Conservation (phyloP, 306 rosid species). For the Vigna nakashimae region DNA sequence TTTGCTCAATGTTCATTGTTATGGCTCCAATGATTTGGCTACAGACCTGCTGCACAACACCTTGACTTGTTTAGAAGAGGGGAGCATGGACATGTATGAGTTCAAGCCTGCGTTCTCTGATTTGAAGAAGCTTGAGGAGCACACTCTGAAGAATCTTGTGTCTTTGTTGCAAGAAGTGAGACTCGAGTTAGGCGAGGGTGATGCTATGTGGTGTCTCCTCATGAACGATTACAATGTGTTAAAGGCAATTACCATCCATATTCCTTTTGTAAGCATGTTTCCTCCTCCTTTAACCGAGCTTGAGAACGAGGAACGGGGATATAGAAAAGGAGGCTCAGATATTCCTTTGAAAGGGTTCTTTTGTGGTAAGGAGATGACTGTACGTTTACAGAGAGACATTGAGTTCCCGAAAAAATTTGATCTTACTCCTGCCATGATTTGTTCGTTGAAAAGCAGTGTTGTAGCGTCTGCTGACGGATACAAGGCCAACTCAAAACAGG, state of each 20-base stretch:
- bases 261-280: conserved; percentile 50
- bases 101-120: conserved; percentile 61
- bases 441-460: conserved; percentile 70
- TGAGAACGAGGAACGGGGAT: conserved; percentile 21
- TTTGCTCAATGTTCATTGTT: conserved; percentile 68
- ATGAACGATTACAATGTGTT: conserved; percentile 77
- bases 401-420: conserved; percentile 76
- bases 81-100: conserved; percentile 46
- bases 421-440: conserved; percentile 74
- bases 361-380: conserved; percentile 47
- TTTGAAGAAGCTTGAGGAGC: conserved; percentile 71
- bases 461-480: conserved; percentile 75
- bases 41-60: conserved; percentile 68
- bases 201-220: conserved; percentile 90
- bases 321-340: conserved; percentile 24
- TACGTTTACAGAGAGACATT: conserved; percentile 63
- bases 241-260: conserved; percentile 65
- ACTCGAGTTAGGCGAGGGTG: conserved; percentile 70
- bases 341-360: conserved; percentile 53
- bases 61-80: conserved; percentile 59
- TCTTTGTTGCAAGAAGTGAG: conserved; percentile 70
- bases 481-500: conserved; percentile 63
- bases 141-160: conserved; percentile 66
- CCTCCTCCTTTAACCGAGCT: conserved; percentile 34
- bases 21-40: conserved; percentile 69